Evolutionary conservation across 2,329 filamentous ascomycete species (phyloP).

Genomic region (Diaporthe sp.): DNA sequence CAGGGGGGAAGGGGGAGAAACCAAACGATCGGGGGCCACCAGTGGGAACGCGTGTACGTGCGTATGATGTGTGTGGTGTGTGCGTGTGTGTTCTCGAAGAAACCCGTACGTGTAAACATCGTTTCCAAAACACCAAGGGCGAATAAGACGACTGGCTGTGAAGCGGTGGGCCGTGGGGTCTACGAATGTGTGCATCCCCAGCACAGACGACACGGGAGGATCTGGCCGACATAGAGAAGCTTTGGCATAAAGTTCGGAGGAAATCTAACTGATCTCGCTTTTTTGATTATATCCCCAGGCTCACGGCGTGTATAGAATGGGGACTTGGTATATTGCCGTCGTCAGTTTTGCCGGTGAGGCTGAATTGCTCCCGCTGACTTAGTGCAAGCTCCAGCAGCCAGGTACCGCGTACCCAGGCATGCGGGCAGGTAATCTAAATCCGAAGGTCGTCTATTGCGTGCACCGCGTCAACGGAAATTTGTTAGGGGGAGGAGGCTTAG

Average conservation of each 20-base stretch:
- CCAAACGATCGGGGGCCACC: slow-evolving; percentile 19
- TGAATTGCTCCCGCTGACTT: background rate
- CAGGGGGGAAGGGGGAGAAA: slow-evolving; percentile 18
- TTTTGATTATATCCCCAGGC: slow-evolving; percentile 15
- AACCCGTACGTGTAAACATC: background rate
- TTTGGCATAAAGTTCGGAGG: slow-evolving; percentile 24
- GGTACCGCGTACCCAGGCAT: background rate
- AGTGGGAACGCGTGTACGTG: slow-evolving; percentile 1
- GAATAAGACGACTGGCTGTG: background rate
- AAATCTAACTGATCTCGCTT: slow-evolving; percentile 22
- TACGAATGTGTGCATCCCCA: background rate
- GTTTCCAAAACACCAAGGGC: slow-evolving; percentile 6
- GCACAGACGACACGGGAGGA: background rate
- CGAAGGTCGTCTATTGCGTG: slow-evolving; percentile 1
- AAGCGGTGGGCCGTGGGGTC: background rate
- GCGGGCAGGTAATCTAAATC: slow-evolving; percentile 5
- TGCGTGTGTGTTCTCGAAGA: background rate
- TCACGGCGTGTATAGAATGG: background rate
- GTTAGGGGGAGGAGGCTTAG: slow-evolving; percentile 16
- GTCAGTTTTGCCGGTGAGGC: slow-evolving; percentile 26
- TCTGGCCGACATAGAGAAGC: background rate
- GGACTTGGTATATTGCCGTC: slow-evolving; percentile 10
- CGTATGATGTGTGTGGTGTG: background rate
- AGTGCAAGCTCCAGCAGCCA: background rate
- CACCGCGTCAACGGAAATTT: slow-evolving; percentile 15